Base-by-base conservation (phyloP, 768 basidiomycete genomes). In the Exidia glandulosa region DNA sequence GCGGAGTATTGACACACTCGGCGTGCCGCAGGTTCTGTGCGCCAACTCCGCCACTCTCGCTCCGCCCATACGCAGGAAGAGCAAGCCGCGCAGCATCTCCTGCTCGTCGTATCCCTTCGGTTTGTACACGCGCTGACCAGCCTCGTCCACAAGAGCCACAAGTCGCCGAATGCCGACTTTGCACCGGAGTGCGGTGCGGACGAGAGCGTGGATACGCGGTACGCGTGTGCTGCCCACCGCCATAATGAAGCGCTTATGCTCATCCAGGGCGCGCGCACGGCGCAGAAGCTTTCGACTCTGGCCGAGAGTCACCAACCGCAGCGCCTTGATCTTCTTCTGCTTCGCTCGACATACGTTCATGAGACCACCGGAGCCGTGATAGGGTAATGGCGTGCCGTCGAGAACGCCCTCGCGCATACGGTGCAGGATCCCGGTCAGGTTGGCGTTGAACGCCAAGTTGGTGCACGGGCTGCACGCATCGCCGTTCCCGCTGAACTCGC, bases 21-120 rank as follows among this genome's bases (percentile, higher is more conserved):
- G 41, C 16, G 23, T 14, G 16, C 41, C 41, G 41, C 41, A 45
- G 41, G 41, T 54, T n/a, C 63, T 36, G 41, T 67, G 66, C n/a
- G 55, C 66, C 54, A 66, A 60, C 30, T 61, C 50, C 14, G 64
- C 65, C 36, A 65, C 56, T 56, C 63, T 59, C n/a, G 50, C 61
- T n/a, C 68, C 66, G 23, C 68, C 68, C 32, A 69, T 58, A n/a
- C 62, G 57, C 61, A 48, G 61, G 30, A 70, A 41, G 13, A 68
- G 57, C 23, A 65, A 27, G 19, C 59, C 65, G 6, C 58, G 59
- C 30, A 66, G 57, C 33, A 45, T 59, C 41, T 71, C 66, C 30
- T 66, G 63, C 59, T 68, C 67, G 12, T 50, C 62, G 58, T 64
- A 66, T 33, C 57, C 59, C 33, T 57, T 50, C 3, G 66, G 64